A percentile compares a stretch with the other conserved stretches of the same genome.
These are phyloP conservation scores for Vickermania ingenoplastis DNA, from an alignment of 208 protist genomes.

Conservation along the genomic window DNA sequence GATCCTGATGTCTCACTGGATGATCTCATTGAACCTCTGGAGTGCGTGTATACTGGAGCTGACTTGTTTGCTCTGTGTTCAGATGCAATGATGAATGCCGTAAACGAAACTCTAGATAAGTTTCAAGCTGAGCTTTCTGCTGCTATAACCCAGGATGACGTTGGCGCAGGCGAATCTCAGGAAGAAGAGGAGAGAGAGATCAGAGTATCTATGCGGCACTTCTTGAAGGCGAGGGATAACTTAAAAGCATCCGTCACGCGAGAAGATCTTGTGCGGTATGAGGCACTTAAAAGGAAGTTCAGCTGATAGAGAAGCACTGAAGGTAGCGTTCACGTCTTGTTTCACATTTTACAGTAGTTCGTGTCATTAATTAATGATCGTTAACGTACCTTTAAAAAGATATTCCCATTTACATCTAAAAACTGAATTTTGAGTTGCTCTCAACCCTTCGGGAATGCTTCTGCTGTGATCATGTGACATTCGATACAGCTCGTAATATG, in stretches of 20 bases:
- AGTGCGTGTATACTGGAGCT: conserved; percentile 89
- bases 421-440: too few species aligned
- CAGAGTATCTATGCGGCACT: conserved; percentile 64
- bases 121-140: conserved; percentile 7
- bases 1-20: conserved; percentile 46
- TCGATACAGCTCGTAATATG: too few species aligned
- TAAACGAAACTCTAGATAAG: conserved; percentile 74
- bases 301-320: conserved; percentile 8
- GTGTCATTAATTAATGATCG: too few species aligned
- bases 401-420: too few species aligned
- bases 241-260: conserved; percentile 76
- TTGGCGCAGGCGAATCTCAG: background rate
- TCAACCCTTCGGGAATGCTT: too few species aligned
- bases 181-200: conserved; percentile 11
- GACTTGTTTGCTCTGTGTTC: conserved; percentile 93
- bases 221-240: conserved; percentile 57
- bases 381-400: too few species aligned
- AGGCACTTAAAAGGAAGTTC: conserved; percentile 63
- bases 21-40: conserved; percentile 50
- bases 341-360: too few species aligned
- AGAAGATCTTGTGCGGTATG: conserved; percentile 65
- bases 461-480: too few species aligned
- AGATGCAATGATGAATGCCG: conserved; percentile 92
- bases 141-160: background rate
- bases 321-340: too few species aligned